Evolutionary conservation across 1,284 basidiomycete species (phyloP), one percentile per base, ranked within the genome.

Genomic region (Amylostereum areolatum): DNA sequence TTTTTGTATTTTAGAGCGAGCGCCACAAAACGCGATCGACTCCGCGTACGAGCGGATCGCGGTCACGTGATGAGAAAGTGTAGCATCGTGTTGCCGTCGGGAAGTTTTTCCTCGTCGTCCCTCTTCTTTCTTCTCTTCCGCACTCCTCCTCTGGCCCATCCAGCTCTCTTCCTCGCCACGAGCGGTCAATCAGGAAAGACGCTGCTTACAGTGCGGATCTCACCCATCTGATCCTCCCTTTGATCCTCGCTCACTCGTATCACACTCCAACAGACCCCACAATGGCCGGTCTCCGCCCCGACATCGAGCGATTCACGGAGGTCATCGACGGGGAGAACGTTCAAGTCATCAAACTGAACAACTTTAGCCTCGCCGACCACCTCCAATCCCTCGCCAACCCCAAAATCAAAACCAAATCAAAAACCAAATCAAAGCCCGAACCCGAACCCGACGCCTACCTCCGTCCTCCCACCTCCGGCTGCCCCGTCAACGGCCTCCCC

Each of bases 401-500:
- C 34, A 35, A 8, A 8, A 35, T 35, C 42, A 25, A 31, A 30
- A 27, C 28, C 36, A 29, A 12, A 12, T 25, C 18, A 46, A 45
- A 31, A 39, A 25, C 46, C 36, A 18, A 31, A 36, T n/a, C 43
- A 28, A 28, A 37, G 36, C 27, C 45, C 25, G 28, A 28, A 11
- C 25, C 37, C 12, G 5, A n/a, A 12, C 40, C 12, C 27, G 18
- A 39, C 27, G 12, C 73, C 73, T 43, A 43, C 0, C 77, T 66
- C 52, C 56, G 72, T n/a, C 70, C 80, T 3, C 79, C 77, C 0
- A 58, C 47, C 6, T 53, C 64, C 35, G 72, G 73, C 33, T 81
- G 77, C 48, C 73, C 77, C 4, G 69, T 83, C 47, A 77, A 82
- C 53, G 64, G 69, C 28, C 70, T 83, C 4, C 81, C 81, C 3